Evolutionary conservation across 2,329 filamentous ascomycete genomes (phyloP), one percentile per base, ranked within the genome.

Genomic region (Apiospora kogelbergensis): DNA sequence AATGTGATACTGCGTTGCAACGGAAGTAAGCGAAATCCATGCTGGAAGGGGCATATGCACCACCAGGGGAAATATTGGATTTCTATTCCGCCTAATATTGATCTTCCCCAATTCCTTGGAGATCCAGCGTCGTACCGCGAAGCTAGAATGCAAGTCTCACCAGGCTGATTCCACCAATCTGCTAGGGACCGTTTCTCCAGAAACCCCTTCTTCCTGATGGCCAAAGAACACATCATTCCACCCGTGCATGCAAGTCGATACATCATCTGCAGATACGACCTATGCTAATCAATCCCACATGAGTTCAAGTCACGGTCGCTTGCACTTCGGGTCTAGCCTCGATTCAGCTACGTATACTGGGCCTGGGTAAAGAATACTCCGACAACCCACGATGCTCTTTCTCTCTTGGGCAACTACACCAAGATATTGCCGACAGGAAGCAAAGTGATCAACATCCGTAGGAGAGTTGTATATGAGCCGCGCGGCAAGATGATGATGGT

Each of bases 21-120:
- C 53, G 20, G 53, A 60, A n/a, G 53, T 60, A 60, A 60, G 53
- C 53, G 53, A 60, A 37, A 10, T 22, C 30, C 9, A 37, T 22
- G 53, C 30, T 60, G 26, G 53, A 37, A n/a, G 53, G 17, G 53
- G 53, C 53, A n/a, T 60, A 60, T 60, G 53, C 53, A 60, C 53
- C 53, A n/a, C 53, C 26, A 60, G 53, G 26, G 53, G 30, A 37
- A 60, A 60, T 60, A 60, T 60, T 60, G 53, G 37, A 60, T 37
- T 60, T 37, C 30, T 37, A 60, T 60, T 60, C 53, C 53, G 53
- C 53, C 53, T 60, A 60, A 60, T 60, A 37, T 60, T 30, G 53
- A 60, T 22, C 30, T 30, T 37, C 53, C 53, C 53, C 53, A 37
- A 37, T 22, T 60, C 53, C 53, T 60, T 60, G 53, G 53, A 60